A percentile compares a stretch with the other conserved stretches of the same genome.
phyloP scores from a whole-genome alignment of 2,329 filamentous ascomycete species.

The Ceratocystis papillata region DNA sequence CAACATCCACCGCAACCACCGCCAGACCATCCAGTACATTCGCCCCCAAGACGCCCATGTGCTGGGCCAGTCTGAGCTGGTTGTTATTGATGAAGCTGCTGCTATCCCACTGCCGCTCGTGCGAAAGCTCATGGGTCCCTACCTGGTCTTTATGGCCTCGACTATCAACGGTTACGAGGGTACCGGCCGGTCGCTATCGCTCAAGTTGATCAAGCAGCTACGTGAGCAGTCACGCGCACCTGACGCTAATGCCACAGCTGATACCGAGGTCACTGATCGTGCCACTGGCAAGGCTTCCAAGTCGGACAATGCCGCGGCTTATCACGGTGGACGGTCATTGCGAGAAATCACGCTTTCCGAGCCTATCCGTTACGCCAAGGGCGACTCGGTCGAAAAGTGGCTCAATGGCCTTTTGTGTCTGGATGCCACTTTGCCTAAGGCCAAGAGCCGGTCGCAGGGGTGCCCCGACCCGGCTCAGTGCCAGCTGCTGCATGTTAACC shows the following conservation, averaged over 20 bases:
- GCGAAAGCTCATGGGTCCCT: conserved; percentile 87
- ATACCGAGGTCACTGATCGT: conserved; percentile 62
- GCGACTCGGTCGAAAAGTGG: conserved; percentile 91
- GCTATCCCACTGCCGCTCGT: conserved; percentile 91
- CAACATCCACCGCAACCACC: conserved; percentile 87
- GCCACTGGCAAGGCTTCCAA: conserved; percentile 65
- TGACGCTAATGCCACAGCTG: conserved; percentile 39
- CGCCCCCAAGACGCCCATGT: conserved; percentile 93
- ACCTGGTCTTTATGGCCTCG: conserved; percentile 97
- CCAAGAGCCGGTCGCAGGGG: conserved; percentile 59
- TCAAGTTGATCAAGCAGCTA: conserved; percentile 95
- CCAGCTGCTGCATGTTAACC: conserved; percentile 85
- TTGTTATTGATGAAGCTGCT: conserved; percentile 95
- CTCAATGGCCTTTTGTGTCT: conserved; percentile 87
- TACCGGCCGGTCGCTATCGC: conserved; percentile 82
- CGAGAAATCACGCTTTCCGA: conserved; percentile 88
- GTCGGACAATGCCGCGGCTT: conserved; percentile 43
- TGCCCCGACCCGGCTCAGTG: conserved; percentile 86
- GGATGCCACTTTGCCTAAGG: conserved; percentile 76
- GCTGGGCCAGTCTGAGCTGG: conserved; percentile 82
- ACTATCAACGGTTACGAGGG: conserved; percentile 99
- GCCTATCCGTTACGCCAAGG: conserved; percentile 86
- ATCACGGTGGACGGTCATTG: conserved; percentile 61
- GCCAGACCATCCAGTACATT: conserved; percentile 98
- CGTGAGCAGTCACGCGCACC: conserved; percentile 72